Evolutionary conservation across 2,329 filamentous ascomycete species (phyloP), one percentile per base, ranked within the genome.

Genomic region (Coniochaeta hoffmannii): DNA sequence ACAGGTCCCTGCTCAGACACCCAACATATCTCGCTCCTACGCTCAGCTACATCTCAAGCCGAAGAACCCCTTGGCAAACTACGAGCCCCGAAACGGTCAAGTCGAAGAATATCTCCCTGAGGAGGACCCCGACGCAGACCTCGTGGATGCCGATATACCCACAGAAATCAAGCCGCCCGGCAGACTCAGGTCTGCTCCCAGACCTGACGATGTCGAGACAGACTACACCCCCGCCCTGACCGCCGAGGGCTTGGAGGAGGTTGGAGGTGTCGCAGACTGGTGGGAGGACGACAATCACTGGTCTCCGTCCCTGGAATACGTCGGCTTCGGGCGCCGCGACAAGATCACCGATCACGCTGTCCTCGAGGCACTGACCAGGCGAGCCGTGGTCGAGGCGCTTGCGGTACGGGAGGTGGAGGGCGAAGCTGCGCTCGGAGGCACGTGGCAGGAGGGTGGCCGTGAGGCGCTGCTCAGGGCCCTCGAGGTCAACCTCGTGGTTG

Each of bases 251-350:
- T 70, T 84, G 2, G 73, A 77, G 58, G 69, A 74, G 52, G 73
- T 82, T 12, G 74, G 73, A 38, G 70, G 75, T 1, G 57, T 81
- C 35, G 68, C 68, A 32, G 68, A 67, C 26, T 85, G 80, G 80
- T 85, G 80, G 80, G 73, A 81, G 8, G 65, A 71, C 53, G 68
- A 69, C n/a, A 71, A 71, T n/a, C 73, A 82, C 63, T 83, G 81
- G 79, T 71, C 71, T 50, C 56, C 68, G 35, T 72, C 73, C 57
- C 75, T 73, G 61, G 62, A 71, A 51, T 76, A 79, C 58, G 63
- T 62, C 15, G 71, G 73, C 2, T 83, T 82, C 60, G 62, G 67
- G 52, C 68, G 68, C 34, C 56, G 61, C 6, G 63, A 67, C 1
- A 75, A 71, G 63, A 68, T 78, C 9, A 64, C 66, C 28, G 76